These are phyloP conservation scores for Podila minutissima DNA, from an alignment of 192 early-diverging fungal species.

Conservation along the genomic window DNA sequence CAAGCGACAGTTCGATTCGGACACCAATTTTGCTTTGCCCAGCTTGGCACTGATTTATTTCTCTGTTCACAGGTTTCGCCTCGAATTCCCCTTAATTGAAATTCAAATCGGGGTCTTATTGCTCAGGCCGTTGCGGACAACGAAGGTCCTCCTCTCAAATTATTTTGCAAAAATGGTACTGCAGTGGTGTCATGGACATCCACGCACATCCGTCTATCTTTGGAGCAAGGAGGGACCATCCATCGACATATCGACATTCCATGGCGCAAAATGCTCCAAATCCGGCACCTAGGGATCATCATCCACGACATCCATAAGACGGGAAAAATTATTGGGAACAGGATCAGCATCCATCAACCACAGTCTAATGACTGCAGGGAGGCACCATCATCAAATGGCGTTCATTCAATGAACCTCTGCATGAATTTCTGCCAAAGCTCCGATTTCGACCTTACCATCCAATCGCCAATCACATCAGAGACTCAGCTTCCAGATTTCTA, in stretches of 20 bases:
- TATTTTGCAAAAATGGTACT: conserved; percentile 7
- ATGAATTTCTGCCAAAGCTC: background rate
- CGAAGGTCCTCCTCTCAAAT: conserved; percentile 1
- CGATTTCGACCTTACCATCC: too few relatives aligned
- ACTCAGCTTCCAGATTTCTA: too few relatives aligned
- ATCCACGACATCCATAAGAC: background rate
- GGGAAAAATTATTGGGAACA: background rate
- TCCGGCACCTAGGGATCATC: background rate
- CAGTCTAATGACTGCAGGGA: background rate
- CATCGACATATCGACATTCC: background rate
- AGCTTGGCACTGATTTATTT: too few relatives aligned
- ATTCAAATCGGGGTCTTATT: too few relatives aligned
- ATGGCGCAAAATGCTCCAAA: background rate
- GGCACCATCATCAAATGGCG: background rate
- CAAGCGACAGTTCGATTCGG: too few relatives aligned
- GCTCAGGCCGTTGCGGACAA: background rate
- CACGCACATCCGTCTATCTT: conserved; percentile 1
- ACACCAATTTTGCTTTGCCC: too few relatives aligned
- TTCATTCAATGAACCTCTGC: background rate
- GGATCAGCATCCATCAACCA: background rate
- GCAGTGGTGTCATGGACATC: background rate
- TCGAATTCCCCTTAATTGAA: too few relatives aligned
- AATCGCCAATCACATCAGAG: too few relatives aligned
- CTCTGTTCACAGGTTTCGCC: too few relatives aligned
- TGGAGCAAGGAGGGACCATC: background rate